These are phyloP conservation scores for Fusarium pininemorale DNA, from an alignment of 2,329 filamentous ascomycete genomes.

Conservation along the genomic window DNA sequence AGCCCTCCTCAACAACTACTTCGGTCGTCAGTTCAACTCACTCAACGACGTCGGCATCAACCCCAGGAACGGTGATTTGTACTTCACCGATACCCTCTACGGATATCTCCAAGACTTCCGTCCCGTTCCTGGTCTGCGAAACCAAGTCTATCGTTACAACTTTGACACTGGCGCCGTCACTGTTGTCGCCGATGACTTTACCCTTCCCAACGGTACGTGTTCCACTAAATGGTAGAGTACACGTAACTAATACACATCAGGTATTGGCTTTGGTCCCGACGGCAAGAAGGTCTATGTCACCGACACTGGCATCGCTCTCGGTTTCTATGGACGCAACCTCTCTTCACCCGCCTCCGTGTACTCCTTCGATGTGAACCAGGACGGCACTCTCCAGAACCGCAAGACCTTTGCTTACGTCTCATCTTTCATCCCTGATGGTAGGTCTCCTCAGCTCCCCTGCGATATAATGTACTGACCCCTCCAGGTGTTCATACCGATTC, in stretches of 20 bases:
- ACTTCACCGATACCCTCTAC: constrained; percentile 71
- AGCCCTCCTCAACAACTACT: constrained; percentile 67
- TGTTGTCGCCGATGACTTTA: constrained; percentile 66
- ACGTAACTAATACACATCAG: constrained; percentile 30
- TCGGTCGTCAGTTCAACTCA: constrained; percentile 67
- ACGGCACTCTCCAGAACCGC: constrained; percentile 58
- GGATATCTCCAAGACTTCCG: constrained; percentile 68
- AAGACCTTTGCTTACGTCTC: constrained; percentile 66
- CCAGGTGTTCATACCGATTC: constrained; percentile 63
- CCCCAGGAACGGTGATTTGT: constrained; percentile 63
- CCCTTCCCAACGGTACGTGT: constrained; percentile 60
- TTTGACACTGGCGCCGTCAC: constrained; percentile 59
- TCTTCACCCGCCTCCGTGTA: constrained; percentile 58
- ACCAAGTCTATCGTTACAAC: constrained; percentile 68
- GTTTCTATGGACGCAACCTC: constrained; percentile 53
- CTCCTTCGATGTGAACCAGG: constrained; percentile 54
- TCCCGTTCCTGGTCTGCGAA: constrained; percentile 60
- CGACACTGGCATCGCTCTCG: constrained; percentile 60
- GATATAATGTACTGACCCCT: neutral
- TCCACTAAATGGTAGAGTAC: fast-evolving
- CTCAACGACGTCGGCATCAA: constrained; percentile 66
- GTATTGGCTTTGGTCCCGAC: constrained; percentile 65
- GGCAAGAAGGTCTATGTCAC: constrained; percentile 63
- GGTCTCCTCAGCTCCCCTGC: neutral
- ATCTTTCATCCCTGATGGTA: constrained; percentile 66